Conservation (phyloP, 257 asterid genomes). For the Solanum sitiens region DNA sequence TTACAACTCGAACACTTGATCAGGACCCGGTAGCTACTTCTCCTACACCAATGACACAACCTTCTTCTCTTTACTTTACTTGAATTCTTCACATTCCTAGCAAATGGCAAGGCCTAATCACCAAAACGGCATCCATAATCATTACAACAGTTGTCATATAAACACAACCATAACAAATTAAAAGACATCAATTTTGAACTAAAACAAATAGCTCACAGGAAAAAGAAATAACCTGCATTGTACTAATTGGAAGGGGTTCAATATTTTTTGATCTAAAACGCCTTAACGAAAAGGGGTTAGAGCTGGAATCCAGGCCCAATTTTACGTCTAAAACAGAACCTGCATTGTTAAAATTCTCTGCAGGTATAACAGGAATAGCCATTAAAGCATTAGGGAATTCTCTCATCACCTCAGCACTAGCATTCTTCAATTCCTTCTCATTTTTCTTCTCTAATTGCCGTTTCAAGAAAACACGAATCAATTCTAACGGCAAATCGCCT, state of each 20-base stretch:
- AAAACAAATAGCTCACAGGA: background rate
- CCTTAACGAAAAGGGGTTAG: constrained; percentile 29
- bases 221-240: constrained; percentile 62
- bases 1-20: constrained; percentile 73
- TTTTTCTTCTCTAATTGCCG: constrained; percentile 80
- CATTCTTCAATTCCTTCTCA: constrained; percentile 36
- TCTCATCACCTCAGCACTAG: constrained; percentile 26
- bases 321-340: constrained; percentile 39
- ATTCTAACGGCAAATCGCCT: constrained; percentile 82
- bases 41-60: constrained; percentile 95
- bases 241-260: constrained; percentile 64
- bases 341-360: constrained; percentile 14
- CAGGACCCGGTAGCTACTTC: constrained; percentile 28
- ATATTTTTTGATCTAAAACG: constrained; percentile 75
- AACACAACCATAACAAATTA: background rate
- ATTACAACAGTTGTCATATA: background rate
- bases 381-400: constrained; percentile 76
- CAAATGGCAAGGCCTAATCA: constrained; percentile 61
- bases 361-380: constrained; percentile 53
- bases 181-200: background rate
- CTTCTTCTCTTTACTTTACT: constrained; percentile 25
- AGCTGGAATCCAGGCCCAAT: constrained; percentile 35
- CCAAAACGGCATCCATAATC: background rate
- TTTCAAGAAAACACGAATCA: constrained; percentile 70
- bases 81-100: constrained; percentile 33